Evolutionary conservation across 2,329 filamentous ascomycete genomes (phyloP), one percentile per base, ranked within the genome.

Genomic region (Nemania sp.): DNA sequence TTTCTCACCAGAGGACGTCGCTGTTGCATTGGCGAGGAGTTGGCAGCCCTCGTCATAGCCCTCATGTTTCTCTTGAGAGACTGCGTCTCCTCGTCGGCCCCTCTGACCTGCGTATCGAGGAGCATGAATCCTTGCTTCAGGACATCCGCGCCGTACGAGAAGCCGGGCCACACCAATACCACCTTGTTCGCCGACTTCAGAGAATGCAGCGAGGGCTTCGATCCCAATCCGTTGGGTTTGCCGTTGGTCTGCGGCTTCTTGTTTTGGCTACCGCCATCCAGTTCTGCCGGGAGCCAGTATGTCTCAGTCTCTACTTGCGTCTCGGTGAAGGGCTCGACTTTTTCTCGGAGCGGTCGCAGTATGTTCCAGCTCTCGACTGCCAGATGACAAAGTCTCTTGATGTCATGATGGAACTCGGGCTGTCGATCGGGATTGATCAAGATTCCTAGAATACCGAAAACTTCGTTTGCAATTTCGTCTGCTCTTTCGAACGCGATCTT

Each of bases 91-190:
- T 63, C 63, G 1, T 53, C 54, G 7, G 60, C 57, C 2, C 18
- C 6, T 11, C 37, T 47, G 2, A 65, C 54, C 29, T 65, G 63
- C 1, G 60, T 56, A 0, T 63, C 60, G 1, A 65, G 50, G 11
- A 65, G 60, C 63, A 65, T 63, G 43, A 54, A 65, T 5, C 63
- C 63, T 15, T 54, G 60, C 46, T 59, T 63, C 15, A 63, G 52
- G 1, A 63, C 60, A 3, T 65, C 48, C 1, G 37, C 48, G 10
- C 57, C 63, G 9, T 59, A 56, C 5, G 51, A 58, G 11, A 65
- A 65, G 2, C 63, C 63, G 0, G 63, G 63, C 63, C 63, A 65
- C 17, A 65, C 25, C 10, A 59, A 32, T 11, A 18, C 46, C 11
- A 63, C 42, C 49, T 50, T 57, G 20, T 53, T 60, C 5, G 60